Conservation (phyloP, 192 early-diverging fungal species). For the Coemansia asiatica region DNA sequence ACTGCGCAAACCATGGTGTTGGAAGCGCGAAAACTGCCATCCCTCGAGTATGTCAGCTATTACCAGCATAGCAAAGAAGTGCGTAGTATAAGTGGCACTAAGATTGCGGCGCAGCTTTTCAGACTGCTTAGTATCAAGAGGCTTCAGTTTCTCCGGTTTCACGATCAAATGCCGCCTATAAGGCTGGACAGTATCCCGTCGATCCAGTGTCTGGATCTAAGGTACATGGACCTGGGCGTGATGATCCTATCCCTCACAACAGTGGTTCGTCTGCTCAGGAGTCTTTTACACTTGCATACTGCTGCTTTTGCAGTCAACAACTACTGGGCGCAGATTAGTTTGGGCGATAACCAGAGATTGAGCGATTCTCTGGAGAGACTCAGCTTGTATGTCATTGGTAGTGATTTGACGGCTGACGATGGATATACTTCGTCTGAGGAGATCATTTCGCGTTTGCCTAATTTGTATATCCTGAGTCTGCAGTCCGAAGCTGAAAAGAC, state of each 20-base stretch:
- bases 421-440: constrained; percentile 1
- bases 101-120: constrained; percentile 10
- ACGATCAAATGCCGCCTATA: constrained; percentile 25
- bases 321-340: neutral
- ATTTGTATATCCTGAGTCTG: neutral
- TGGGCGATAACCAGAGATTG: neutral
- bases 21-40: constrained; percentile 5
- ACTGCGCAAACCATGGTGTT: constrained; percentile 14
- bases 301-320: constrained; percentile 17
- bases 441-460: constrained; percentile 16
- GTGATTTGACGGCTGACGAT: neutral
- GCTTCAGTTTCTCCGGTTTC: constrained; percentile 8
- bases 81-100: neutral
- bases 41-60: constrained; percentile 10
- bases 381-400: constrained; percentile 6
- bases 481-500: neutral
- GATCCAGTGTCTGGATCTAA: constrained; percentile 5
- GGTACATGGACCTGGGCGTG: constrained; percentile 23
- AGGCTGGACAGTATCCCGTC: neutral
- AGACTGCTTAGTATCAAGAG: constrained; percentile 4
- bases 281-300: constrained; percentile 11
- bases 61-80: neutral
- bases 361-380: constrained; percentile 12
- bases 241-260: constrained; percentile 15
- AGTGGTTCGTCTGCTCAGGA: neutral